Evolutionary conservation across 176 grass and related monocot species (phyloP).

Genomic region (Musa troglodytarum): DNA sequence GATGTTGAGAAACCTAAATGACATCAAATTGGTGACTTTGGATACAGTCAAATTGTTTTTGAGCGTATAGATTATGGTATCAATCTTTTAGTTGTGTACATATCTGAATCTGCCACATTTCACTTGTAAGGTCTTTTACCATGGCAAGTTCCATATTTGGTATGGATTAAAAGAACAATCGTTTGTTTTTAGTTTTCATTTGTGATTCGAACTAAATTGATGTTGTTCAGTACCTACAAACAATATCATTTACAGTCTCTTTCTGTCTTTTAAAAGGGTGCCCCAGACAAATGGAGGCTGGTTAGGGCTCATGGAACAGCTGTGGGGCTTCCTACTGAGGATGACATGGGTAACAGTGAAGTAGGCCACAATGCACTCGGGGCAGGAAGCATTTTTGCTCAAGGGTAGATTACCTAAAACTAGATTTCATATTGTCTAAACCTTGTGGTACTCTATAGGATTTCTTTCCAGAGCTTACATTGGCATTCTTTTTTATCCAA

Average conservation of each 20-base stretch:
- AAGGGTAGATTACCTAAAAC: conserved; percentile 52
- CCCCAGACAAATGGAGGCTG: conserved; percentile 79
- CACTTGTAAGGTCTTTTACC: no score
- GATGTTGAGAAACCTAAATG: no score
- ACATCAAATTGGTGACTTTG: no score
- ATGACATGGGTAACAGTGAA: conserved; percentile 99
- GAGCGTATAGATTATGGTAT: no score
- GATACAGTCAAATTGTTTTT: no score
- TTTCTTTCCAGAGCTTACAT: background rate
- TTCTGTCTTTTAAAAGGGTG: conserved; percentile 35
- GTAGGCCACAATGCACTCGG: conserved; percentile 96
- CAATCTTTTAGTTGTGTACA: no score
- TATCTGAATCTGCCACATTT: no score
- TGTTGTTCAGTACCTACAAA: background rate
- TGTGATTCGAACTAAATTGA: background rate
- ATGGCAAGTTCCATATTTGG: no score
- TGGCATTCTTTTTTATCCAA: background rate
- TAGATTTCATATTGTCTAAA: background rate
- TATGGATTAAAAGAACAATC: no score
- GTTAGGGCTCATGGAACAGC: conserved; percentile 92
- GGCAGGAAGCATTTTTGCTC: conserved; percentile 77
- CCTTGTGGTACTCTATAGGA: background rate
- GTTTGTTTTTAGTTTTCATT: background rate
- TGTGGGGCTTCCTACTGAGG: conserved; percentile 76
- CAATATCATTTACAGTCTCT: background rate